These are phyloP conservation scores for Tuber brumale DNA, from an alignment of 495 filamentous ascomycete species.

Conservation along the genomic window DNA sequence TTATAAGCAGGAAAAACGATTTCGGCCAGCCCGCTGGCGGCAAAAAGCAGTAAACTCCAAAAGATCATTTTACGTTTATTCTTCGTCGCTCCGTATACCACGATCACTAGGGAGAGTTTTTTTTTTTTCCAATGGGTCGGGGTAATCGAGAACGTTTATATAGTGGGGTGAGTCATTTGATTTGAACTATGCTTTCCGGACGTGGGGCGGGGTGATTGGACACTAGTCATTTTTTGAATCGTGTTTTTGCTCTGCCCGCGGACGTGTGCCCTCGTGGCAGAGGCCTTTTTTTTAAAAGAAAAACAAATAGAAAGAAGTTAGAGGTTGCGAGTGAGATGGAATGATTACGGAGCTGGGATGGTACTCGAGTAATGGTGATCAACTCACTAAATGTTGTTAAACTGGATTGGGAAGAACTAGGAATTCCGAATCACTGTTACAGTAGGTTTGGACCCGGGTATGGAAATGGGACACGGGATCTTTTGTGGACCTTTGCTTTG, in stretches of 20 bases:
- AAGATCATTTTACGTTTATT: background rate
- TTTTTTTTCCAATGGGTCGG: background rate
- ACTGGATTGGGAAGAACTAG: background rate
- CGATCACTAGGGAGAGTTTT: background rate
- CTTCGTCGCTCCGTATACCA: background rate
- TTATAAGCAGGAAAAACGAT: background rate
- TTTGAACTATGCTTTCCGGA: background rate
- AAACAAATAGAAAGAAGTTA: background rate
- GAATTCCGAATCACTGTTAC: background rate
- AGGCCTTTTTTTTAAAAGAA: background rate
- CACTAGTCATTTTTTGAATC: background rate
- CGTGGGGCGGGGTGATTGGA: constrained; percentile 3
- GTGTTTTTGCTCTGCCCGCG: background rate
- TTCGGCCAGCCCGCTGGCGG: background rate
- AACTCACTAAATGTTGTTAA: background rate
- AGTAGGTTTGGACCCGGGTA: background rate
- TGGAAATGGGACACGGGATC: background rate
- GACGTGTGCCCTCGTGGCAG: background rate
- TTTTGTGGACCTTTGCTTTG: background rate
- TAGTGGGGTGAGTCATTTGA: background rate
- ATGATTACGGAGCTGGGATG: background rate
- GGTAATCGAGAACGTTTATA: background rate
- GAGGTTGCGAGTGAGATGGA: constrained; percentile 1
- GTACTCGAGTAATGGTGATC: background rate
- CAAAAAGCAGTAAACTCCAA: background rate